Evolutionary conservation across 192 early-diverging fungal genomes (phyloP).

Genomic region (Backusella tuberculispora): DNA sequence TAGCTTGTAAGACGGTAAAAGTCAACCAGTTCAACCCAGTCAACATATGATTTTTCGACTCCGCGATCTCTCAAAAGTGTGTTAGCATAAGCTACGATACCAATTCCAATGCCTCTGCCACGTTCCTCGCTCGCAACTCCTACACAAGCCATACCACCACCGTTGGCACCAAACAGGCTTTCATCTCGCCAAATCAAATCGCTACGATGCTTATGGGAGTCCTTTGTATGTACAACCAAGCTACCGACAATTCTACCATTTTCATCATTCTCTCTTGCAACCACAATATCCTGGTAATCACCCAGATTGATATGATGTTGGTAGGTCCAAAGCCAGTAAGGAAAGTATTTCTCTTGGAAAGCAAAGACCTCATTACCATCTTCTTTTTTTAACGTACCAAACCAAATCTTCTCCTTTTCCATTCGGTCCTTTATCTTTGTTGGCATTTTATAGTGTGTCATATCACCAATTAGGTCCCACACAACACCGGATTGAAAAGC

Average conservation of each 20-base stretch:
- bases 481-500: slow-evolving; percentile 18
- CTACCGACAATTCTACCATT: slow-evolving; percentile 34
- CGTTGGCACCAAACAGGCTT: slow-evolving; percentile 28
- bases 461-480: slow-evolving; percentile 33
- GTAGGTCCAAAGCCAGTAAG: slow-evolving; percentile 42
- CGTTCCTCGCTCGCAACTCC: slow-evolving; percentile 41
- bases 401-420: slow-evolving; percentile 36
- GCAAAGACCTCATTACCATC: slow-evolving; percentile 29
- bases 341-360: slow-evolving; percentile 39
- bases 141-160: slow-evolving; percentile 48
- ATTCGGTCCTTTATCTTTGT: slow-evolving; percentile 29
- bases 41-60: slow-evolving; percentile 40
- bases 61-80: slow-evolving; percentile 34
- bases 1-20: slow-evolving; percentile 39
- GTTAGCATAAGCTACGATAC: slow-evolving; percentile 43
- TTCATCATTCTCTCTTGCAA: slow-evolving; percentile 29
- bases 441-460: slow-evolving; percentile 37
- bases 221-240: slow-evolving; percentile 26
- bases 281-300: slow-evolving; percentile 42
- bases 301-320: slow-evolving; percentile 40
- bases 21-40: slow-evolving; percentile 43
- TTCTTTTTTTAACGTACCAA: slow-evolving; percentile 27
- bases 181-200: slow-evolving; percentile 39
- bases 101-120: slow-evolving; percentile 41
- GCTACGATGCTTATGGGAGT: slow-evolving; percentile 31